Base-by-base conservation (phyloP, 257 asterid species). In the Nicotiana obtusifolia region DNA sequence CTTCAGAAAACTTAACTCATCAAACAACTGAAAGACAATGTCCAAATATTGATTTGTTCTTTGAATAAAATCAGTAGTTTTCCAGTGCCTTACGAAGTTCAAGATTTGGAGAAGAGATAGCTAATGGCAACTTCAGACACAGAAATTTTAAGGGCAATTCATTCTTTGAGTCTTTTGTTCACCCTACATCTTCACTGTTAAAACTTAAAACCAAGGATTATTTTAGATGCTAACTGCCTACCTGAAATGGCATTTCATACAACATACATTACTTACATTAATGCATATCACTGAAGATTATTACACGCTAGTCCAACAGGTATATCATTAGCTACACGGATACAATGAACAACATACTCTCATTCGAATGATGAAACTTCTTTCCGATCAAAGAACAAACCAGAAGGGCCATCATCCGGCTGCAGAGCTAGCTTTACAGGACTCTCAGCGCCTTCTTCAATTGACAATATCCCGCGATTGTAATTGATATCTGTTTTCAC, bases 321-420 rank as follows among this genome's bases (percentile, higher is more conserved):
- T 9, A 61, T 61, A 61, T 61, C 31, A 60, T 20, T 60, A 60
- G 14, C 65, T 9, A 60, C 15, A 61, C 11, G 66, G 37, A 11
- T 3, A 11, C n/a, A 26, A 64, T 64, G 5, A 64, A 26, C 2
- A 64, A 26, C n/a, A 64, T 26, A 26, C n/a, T 13, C 26, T 26
- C 35, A 62, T 62, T 62, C 19, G 68, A 89, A 84, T 22, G 84
- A 41, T 0, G 82, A 78, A 2, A 73, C 77, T 17, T 83, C 82
- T 4, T 76, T 20, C 5, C 76, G 61, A 7, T 1, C 5, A 44
- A 86, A 88, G 84, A 73, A 89, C 54, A 85, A 14, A 5, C 90
- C 94, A 0, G 90, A 87, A 6, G 90, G 88, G 17, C 87, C 87
- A 7, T 83, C 89, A 37, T 83, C 80, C 1, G 89, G 86, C 83